Percentiles rank a stretch among this genome's conserved stretches.
Evolutionary conservation across 1,284 basidiomycete species (phyloP).

Genomic region (Ceratobasidium theobromae): DNA sequence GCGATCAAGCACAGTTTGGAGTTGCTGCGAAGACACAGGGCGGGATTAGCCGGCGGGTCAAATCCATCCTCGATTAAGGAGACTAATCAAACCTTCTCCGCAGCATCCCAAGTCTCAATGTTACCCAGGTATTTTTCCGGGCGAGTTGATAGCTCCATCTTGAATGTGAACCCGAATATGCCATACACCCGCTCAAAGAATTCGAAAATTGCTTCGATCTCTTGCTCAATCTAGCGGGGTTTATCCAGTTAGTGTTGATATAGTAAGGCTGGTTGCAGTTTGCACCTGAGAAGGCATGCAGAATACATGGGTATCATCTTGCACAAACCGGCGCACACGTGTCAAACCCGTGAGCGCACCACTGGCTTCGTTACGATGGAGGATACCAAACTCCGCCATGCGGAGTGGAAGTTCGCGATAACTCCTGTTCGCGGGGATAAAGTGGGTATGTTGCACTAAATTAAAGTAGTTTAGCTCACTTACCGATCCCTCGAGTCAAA

Average conservation of each 20-base stretch:
- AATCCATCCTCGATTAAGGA: background rate
- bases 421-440: conserved; percentile 43
- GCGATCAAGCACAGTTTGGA: conserved; percentile 82
- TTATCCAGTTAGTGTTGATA: conserved; percentile 16
- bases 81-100: conserved; percentile 66
- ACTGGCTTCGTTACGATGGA: conserved; percentile 96
- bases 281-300: conserved; percentile 89
- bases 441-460: background rate
- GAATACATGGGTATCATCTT: conserved; percentile 97
- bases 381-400: conserved; percentile 97
- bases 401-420: conserved; percentile 96
- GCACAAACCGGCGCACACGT: conserved; percentile 91
- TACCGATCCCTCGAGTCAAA: conserved; percentile 89
- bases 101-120: conserved; percentile 86
- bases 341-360: conserved; percentile 94
- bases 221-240: conserved; percentile 71
- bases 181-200: conserved; percentile 95
- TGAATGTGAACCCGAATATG: conserved; percentile 97
- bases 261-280: background rate
- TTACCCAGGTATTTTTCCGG: conserved; percentile 94
- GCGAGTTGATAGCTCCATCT: conserved; percentile 92
- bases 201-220: conserved; percentile 87
- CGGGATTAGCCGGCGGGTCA: conserved; percentile 9
- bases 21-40: no score
- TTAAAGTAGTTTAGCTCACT: background rate